Conservation (phyloP, 768 basidiomycete genomes). For the Rhodotorula taiwanensis region DNA sequence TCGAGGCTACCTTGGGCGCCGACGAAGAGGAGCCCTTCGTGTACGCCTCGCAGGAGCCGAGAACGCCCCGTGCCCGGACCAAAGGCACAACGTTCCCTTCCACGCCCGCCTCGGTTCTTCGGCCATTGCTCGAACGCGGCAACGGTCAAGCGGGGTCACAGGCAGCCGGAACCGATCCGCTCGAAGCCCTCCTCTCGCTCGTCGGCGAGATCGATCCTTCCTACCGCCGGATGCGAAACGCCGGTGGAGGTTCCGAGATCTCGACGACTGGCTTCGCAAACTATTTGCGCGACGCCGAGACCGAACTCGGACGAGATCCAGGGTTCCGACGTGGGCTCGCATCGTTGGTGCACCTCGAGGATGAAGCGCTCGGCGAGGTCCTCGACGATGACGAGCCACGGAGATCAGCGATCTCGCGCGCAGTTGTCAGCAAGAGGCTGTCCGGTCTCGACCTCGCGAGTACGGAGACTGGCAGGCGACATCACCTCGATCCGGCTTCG, state of each 20-base stretch:
- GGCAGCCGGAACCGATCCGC: slow-evolving; percentile 25
- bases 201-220: slow-evolving; percentile 40
- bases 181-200: slow-evolving; percentile 43
- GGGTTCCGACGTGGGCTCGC: slow-evolving; percentile 34
- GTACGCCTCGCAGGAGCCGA: slow-evolving; percentile 4
- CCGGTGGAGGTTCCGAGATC: slow-evolving; percentile 20
- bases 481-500: slow-evolving; percentile 71
- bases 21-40: slow-evolving; percentile 26
- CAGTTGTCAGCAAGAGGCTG: too few species aligned
- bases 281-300: slow-evolving; percentile 43
- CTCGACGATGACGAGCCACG: neutral
- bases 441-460: slow-evolving; percentile 11
- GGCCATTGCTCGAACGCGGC: slow-evolving; percentile 5
- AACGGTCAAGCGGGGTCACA: too few species aligned
- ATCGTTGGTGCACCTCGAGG: neutral
- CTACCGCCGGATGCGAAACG: slow-evolving; percentile 5
- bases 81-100: slow-evolving; percentile 8
- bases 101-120: slow-evolving; percentile 30
- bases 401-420: too few species aligned
- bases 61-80: neutral
- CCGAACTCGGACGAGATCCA: slow-evolving; percentile 16
- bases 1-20: slow-evolving; percentile 47
- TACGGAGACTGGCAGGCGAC: slow-evolving; percentile 42
- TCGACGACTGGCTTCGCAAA: slow-evolving; percentile 38
- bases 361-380: too few species aligned